Evolutionary conservation across 1,139 yeast genomes (phyloP).

Genomic region (Candida sanyaensis): DNA sequence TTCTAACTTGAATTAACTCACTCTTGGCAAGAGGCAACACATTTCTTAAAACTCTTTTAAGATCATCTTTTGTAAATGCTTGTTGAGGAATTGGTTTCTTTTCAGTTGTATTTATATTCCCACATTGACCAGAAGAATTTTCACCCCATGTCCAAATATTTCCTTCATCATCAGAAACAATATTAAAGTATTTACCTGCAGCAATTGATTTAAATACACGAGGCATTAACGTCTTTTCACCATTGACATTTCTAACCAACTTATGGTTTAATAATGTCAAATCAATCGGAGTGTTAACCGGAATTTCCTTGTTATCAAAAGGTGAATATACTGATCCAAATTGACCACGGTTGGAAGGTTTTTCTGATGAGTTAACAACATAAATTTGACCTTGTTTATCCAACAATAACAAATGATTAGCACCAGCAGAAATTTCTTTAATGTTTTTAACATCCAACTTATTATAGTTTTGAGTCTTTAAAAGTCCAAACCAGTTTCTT

Average conservation of each 20-base stretch:
- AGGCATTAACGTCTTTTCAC: constrained; percentile 29
- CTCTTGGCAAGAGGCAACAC: constrained; percentile 32
- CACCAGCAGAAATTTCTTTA: constrained; percentile 58
- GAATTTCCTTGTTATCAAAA: constrained; percentile 34
- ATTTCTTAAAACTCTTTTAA: constrained; percentile 20
- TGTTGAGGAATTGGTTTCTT: constrained; percentile 68
- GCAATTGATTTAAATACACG: constrained; percentile 62
- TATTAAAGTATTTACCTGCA: constrained; percentile 71
- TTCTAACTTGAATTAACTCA: constrained; percentile 41
- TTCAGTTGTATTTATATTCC: constrained; percentile 62
- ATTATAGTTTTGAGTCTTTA: constrained; percentile 8
- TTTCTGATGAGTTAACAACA: constrained; percentile 57
- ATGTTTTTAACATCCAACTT: constrained; percentile 39
- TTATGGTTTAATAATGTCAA: constrained; percentile 40
- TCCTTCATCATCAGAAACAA: constrained; percentile 65
- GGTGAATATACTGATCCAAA: constrained; percentile 80
- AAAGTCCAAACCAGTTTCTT: constrained; percentile 29
- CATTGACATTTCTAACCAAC: constrained; percentile 21
- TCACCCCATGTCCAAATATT: constrained; percentile 82
- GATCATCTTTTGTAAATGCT: constrained; percentile 34
- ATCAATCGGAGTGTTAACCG: constrained; percentile 32
- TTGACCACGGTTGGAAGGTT: constrained; percentile 63
- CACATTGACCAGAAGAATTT: constrained; percentile 81
- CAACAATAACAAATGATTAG: constrained; percentile 63
- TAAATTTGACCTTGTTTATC: constrained; percentile 65